Percentiles rank a stretch among this genome's conserved stretches.
phyloP scores from a whole-genome alignment of 108 stramenopile genomes.

The Skeletonema grethae region DNA sequence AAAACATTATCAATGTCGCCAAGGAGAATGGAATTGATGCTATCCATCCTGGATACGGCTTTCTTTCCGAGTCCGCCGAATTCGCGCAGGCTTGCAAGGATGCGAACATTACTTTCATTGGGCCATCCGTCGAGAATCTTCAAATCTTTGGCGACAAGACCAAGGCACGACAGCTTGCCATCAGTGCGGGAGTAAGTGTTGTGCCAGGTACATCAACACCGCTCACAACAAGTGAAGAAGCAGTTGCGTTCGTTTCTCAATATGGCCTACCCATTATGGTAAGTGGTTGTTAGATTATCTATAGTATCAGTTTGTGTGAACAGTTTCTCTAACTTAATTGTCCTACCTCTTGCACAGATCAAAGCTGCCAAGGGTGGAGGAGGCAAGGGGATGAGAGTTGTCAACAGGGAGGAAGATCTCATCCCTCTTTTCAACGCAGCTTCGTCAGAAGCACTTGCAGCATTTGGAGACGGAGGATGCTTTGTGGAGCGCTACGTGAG shows the following conservation, averaged over 20 bases:
- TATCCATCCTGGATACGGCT: slow-evolving; percentile 81
- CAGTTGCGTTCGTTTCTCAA: slow-evolving; percentile 64
- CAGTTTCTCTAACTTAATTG: background rate
- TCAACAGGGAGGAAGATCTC: slow-evolving; percentile 64
- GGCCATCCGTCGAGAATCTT: slow-evolving; percentile 45
- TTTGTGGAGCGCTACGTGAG: slow-evolving; percentile 85
- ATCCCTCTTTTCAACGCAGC: slow-evolving; percentile 60
- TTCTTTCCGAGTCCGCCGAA: slow-evolving; percentile 72
- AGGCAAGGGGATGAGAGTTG: slow-evolving; percentile 92
- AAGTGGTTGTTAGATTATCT: background rate
- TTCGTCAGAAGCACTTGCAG: slow-evolving; percentile 68
- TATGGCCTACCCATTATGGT: slow-evolving; percentile 87
- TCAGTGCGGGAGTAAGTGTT: slow-evolving; percentile 42
- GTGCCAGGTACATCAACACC: slow-evolving; percentile 45
- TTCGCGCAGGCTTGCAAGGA: slow-evolving; percentile 61
- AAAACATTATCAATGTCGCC: slow-evolving; percentile 59
- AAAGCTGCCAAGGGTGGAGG: slow-evolving; percentile 89
- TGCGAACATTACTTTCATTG: slow-evolving; percentile 55
- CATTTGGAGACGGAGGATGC: slow-evolving; percentile 87
- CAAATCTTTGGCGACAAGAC: slow-evolving; percentile 52
- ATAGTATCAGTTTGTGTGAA: background rate
- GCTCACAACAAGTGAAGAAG: slow-evolving; percentile 42
- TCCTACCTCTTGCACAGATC: slow-evolving; percentile 31
- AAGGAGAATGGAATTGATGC: slow-evolving; percentile 60
- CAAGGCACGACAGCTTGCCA: slow-evolving; percentile 46